Base-by-base conservation (phyloP, 805 yeast species). In the Yarrowia sp. region DNA sequence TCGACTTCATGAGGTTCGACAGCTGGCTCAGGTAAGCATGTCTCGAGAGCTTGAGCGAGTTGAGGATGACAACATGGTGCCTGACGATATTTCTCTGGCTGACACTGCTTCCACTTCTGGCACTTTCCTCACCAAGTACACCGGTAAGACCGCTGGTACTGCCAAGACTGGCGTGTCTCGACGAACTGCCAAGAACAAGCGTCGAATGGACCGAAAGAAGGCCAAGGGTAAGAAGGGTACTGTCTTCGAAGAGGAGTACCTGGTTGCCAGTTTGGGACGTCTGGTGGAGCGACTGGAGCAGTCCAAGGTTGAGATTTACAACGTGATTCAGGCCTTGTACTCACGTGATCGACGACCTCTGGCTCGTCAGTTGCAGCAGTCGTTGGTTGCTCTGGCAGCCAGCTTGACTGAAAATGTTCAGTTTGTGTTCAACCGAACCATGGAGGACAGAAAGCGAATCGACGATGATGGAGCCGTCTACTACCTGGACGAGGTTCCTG, bases 221-320 rank as follows among this genome's bases (percentile, higher is more conserved):
- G 99, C 99, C 1, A 87, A 97, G 74, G 99, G 99, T 70, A 92
- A 96, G 82, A 95, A 95, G 81, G 98, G 98, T 58, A 94, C 98
- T 8, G 90, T 95, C 22, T 95, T 95, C 75, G 99, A 95, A 78
- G 99, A 95, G 77, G 98, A 95, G 77, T 95, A 95, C 77, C 84
- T 95, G 69, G 88, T 95, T 59, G 87, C 86, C 73, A 93, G 98
- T 3, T 87, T 91, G 70, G 95, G 97, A 4, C 87, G 99, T 76
- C 83, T 95, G 76, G 79, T 92, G 42, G 98, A 92, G 68, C 86
- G 99, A 73, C 79, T 95, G 69, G 85, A 86, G 55, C 87, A 85
- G 72, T 89, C 97, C 0, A 85, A 86, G 72, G 82, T 86, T 0
- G 99, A 95, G 74, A 93, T 95, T 1, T 74, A 84, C 22, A 84